These are phyloP conservation scores for Fraxinus pennsylvanica DNA, from an alignment of 257 asterid species.

Conservation along the genomic window DNA sequence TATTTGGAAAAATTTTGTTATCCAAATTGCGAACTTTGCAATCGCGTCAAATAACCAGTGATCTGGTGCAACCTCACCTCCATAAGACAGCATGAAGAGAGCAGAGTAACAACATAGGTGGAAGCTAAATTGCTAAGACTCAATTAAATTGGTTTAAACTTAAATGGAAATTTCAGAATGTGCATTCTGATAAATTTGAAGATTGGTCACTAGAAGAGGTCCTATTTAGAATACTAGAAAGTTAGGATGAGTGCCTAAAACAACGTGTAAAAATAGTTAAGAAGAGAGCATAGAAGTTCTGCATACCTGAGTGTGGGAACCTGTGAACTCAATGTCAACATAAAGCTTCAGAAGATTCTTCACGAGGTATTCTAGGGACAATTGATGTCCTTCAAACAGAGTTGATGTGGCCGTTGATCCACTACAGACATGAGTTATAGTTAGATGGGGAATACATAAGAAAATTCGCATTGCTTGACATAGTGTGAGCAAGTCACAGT, in stretches of 20 bases:
- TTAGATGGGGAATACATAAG: slow-evolving; percentile 9
- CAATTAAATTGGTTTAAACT: not conserved
- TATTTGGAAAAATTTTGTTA: not conserved
- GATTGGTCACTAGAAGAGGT: not conserved
- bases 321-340: slow-evolving; percentile 97
- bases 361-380: slow-evolving; percentile 87
- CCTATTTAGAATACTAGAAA: not conserved
- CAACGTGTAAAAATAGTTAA: not conserved
- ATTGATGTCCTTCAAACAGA: slow-evolving; percentile 85
- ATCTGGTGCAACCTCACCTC: not conserved
- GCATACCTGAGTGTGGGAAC: slow-evolving; percentile 93
- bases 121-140: not conserved
- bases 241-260: not conserved
- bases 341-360: slow-evolving; percentile 87
- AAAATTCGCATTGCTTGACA: not conserved
- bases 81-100: not conserved
- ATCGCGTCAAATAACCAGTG: not conserved
- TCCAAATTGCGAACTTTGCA: not conserved
- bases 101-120: not conserved
- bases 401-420: slow-evolving; percentile 85
- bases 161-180: not conserved
- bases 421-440: slow-evolving; percentile 41
- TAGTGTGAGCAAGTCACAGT: slow-evolving; percentile 5
- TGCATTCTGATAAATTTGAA: not conserved
- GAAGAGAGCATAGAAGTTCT: slow-evolving; percentile 2